Evolutionary conservation across 106 monocot species (phyloP).

Genomic region (Dioscorea dumetorum): DNA sequence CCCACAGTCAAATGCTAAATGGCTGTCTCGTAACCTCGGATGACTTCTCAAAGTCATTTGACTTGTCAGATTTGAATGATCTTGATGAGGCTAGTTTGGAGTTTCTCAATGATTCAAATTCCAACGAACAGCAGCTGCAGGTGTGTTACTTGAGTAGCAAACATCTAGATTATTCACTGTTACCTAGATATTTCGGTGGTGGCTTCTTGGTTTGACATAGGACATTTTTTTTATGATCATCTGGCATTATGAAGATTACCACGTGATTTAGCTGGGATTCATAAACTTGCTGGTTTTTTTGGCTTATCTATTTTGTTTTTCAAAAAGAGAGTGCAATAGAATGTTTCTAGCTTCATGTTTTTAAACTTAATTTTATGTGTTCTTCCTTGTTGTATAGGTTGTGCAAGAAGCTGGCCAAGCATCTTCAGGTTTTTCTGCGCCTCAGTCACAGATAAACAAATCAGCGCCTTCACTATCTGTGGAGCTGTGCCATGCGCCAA

Average conservation of each 20-base stretch:
- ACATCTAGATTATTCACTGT: background rate
- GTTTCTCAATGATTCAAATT: constrained; percentile 23
- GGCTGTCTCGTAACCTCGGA: constrained; percentile 13
- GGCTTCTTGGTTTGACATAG: too few species aligned
- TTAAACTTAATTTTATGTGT: too few species aligned
- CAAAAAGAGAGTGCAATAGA: too few species aligned
- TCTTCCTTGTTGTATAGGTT: too few species aligned
- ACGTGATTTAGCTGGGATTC: too few species aligned
- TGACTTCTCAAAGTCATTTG: constrained; percentile 20
- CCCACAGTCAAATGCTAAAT: constrained; percentile 16
- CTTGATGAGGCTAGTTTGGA: constrained; percentile 26
- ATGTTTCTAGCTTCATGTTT: too few species aligned
- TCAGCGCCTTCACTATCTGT: constrained; percentile 26
- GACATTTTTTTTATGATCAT: too few species aligned
- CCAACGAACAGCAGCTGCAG: constrained; percentile 28
- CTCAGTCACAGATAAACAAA: constrained; percentile 16
- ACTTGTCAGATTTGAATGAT: constrained; percentile 19
- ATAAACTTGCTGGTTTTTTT: too few species aligned
- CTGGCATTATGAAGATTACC: too few species aligned
- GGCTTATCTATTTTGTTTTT: too few species aligned
- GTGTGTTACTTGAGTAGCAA: constrained; percentile 9
- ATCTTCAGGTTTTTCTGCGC: constrained; percentile 14
- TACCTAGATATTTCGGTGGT: too few species aligned
- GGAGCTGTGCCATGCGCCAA: constrained; percentile 13
- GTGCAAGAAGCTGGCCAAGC: constrained; percentile 5